Evolutionary conservation across 2,329 filamentous ascomycete species (phyloP).

Genomic region (Nectriaceae sp.): DNA sequence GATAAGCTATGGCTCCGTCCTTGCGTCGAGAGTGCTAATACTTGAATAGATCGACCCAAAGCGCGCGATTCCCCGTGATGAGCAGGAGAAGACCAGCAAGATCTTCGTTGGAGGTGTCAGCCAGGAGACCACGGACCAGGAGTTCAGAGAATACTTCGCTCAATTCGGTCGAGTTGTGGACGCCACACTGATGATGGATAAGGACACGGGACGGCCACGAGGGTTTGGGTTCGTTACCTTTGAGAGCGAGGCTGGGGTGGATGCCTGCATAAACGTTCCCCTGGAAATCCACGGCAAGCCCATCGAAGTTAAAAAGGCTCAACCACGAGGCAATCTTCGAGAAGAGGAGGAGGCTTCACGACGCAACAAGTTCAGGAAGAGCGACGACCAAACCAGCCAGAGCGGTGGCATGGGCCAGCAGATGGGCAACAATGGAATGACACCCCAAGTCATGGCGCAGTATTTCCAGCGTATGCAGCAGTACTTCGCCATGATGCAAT

Average conservation of each 20-base stretch:
- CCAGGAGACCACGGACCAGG: conserved; percentile 93
- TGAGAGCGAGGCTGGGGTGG: conserved; percentile 92
- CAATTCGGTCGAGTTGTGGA: conserved; percentile 96
- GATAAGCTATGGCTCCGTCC: conserved; percentile 33
- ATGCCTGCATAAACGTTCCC: conserved; percentile 81
- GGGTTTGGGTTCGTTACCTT: conserved; percentile 99
- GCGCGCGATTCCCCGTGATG: conserved; percentile 92
- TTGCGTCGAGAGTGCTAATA: conserved; percentile 21
- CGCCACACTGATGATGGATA: conserved; percentile 99
- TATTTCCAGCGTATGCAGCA: conserved; percentile 99
- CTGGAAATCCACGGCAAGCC: conserved; percentile 93
- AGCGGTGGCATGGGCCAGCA: conserved; percentile 42
- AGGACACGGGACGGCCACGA: conserved; percentile 94
- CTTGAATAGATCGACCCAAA: conserved; percentile 86
- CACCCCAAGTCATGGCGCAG: conserved; percentile 95
- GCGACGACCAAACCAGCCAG: conserved; percentile 45
- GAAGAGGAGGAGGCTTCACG: conserved; percentile 80
- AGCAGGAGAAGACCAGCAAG: conserved; percentile 97
- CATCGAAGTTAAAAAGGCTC: conserved; percentile 97
- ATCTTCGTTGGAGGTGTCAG: conserved; percentile 98
- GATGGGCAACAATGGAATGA: conserved; percentile 68
- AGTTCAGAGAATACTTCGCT: conserved; percentile 96
- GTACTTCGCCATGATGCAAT: conserved; percentile 93
- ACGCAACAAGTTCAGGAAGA: conserved; percentile 62
- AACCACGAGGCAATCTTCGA: conserved; percentile 89